Base-by-base conservation (phyloP, 805 yeast species). In the Kockiozyma suomiensis region DNA sequence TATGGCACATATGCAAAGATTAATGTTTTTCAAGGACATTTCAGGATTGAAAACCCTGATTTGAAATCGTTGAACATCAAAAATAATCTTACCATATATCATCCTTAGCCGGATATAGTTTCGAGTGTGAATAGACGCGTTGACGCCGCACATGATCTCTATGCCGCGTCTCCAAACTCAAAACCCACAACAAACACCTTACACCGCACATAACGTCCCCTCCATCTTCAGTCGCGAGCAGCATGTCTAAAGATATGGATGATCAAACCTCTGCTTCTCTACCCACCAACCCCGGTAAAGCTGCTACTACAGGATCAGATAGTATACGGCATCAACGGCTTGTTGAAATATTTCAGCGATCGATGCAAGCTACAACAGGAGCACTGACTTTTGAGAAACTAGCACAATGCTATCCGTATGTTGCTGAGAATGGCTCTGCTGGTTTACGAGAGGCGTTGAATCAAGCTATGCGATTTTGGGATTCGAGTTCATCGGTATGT, bases 381-480 rank as follows among this genome's bases (percentile, higher is more conserved):
- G 76, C 83, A 43, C 74, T 83, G 41, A 76, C 79, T 25, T 72
- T 77, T 57, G 86, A 84, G 13, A 82, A 81, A 61, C 70, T 85
- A 25, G 72, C 75, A 52, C 68, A 78, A 21, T 84, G 88, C 68
- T 85, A 81, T 68, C 88, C 88, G 1, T 71, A 73, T 5, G 76
- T 83, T 45, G 77, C 85, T 1, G 56, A 69, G n/a, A 72, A 79
- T 15, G 75, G 73, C n/a, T 78, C 75, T 25, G 86, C 85, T 2
- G 70, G 74, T 2, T 70, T 84, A 10, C 76, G 76, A 21, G 76
- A 78, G 26, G 85, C 85, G 6, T 75, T 83, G 50, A 72, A 75
- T 21, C 88, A 84, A 65, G 80, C 85, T 12, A 74, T 78, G 17
- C 75, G 76, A 42, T 82, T 80, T 63, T 84, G 86, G 83, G 76